Conservation (phyloP, 108 stramenopile species). For the Cyclotella cryptica region DNA sequence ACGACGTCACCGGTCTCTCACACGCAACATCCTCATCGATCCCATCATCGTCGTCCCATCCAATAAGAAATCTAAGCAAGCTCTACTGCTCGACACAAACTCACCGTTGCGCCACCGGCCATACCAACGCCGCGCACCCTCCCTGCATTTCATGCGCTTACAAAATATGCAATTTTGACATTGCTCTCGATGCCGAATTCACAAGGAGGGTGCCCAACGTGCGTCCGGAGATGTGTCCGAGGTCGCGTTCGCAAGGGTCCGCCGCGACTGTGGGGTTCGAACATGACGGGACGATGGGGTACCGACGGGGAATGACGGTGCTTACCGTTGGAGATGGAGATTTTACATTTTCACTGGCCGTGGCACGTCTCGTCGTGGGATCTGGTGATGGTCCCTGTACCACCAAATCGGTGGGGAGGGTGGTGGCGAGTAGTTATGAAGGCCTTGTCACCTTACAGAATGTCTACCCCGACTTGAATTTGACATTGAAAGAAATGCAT, state of each 20-base stretch:
- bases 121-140: not conserved
- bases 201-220: constrained; percentile 64
- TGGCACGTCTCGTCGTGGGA: constrained; percentile 60
- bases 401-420: not conserved
- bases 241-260: constrained; percentile 18
- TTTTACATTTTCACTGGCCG: constrained; percentile 84
- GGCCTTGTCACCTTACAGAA: constrained; percentile 53
- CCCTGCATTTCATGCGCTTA: constrained; percentile 88
- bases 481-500: constrained; percentile 57
- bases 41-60: not conserved
- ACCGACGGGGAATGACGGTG: constrained; percentile 67
- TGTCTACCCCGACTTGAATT: constrained; percentile 75
- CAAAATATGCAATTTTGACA: constrained; percentile 83
- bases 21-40: not conserved
- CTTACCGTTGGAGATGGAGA: constrained; percentile 94
- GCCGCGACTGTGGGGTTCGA: not conserved
- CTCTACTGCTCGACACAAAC: constrained; percentile 37
- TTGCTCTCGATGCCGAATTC: constrained; percentile 77
- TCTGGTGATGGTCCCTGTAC: not conserved
- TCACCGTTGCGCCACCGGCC: constrained; percentile 40
- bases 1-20: too few relatives aligned
- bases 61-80: constrained; percentile 33
- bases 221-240: constrained; percentile 82
- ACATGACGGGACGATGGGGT: constrained; percentile 46
- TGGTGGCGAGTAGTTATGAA: constrained; percentile 88